Evolutionary conservation across 2,329 filamentous ascomycete genomes (phyloP).

Genomic region (Fusarium sororula): DNA sequence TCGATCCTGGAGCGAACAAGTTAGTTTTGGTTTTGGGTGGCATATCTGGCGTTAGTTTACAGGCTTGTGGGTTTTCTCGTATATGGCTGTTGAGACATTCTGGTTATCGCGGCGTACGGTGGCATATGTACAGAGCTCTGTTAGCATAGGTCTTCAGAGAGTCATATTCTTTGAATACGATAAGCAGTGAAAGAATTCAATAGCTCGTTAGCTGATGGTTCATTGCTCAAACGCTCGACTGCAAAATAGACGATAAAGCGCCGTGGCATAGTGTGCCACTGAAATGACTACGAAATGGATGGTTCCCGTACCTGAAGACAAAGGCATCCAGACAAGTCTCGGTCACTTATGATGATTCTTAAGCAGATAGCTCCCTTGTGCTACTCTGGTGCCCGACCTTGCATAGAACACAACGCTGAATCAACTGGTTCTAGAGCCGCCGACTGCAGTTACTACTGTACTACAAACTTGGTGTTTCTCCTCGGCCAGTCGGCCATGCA

Average conservation of each 20-base stretch:
- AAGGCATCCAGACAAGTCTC: not conserved
- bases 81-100: not conserved
- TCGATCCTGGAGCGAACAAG: not conserved
- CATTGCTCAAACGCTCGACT: not conserved
- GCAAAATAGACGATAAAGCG: not conserved
- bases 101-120: not conserved
- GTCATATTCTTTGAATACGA: not conserved
- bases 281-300: not conserved
- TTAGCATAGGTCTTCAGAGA: not conserved
- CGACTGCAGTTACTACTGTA: constrained; percentile 1
- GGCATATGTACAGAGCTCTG: not conserved
- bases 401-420: not conserved
- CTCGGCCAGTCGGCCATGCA: not conserved
- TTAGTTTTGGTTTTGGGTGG: constrained; percentile 10
- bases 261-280: not conserved
- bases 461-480: constrained; percentile 5
- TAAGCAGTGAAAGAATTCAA: not conserved
- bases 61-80: not conserved
- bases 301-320: not conserved
- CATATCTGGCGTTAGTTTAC: constrained; percentile 16
- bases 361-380: not conserved
- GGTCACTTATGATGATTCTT: not conserved
- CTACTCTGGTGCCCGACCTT: not conserved
- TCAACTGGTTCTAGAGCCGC: not conserved
- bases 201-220: not conserved